Conservation (phyloP, 345 rosid species). For the Rhodamnia rubescens region DNA sequence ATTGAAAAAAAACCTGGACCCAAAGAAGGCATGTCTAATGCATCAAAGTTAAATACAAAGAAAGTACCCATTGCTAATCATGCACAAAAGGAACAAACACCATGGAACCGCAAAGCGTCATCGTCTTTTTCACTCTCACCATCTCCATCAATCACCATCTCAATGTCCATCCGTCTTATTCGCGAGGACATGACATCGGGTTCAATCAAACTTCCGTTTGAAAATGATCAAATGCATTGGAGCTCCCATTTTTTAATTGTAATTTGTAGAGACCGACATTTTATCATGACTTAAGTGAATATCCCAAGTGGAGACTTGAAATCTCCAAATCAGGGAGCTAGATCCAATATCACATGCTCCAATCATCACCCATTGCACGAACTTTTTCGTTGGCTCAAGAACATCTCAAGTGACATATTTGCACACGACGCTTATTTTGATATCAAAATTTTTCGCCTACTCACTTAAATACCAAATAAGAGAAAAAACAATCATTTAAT, state of each 20-base stretch:
- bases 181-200: not conserved
- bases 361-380: not conserved
- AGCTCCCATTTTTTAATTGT: not conserved
- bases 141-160: not conserved
- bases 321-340: not conserved
- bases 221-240: not conserved
- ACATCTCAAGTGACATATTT: too few species aligned
- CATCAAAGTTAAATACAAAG: not conserved
- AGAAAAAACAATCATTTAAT: too few species aligned
- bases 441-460: too few species aligned
- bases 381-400: too few species aligned
- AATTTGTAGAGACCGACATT: not conserved
- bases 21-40: not conserved
- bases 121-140: not conserved
- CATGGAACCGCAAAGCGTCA: not conserved
- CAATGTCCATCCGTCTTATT: not conserved
- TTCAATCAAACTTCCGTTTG: not conserved
- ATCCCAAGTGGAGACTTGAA: not conserved
- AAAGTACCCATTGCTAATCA: not conserved
- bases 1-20: too few species aligned
- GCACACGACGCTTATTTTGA: rapidly evolving
- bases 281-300: not conserved
- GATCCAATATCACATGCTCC: not conserved
- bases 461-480: too few species aligned
- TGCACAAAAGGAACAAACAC: not conserved